Base-by-base conservation (phyloP, 352 stramenopile genomes). In the Globisporangium acanthophoron region DNA sequence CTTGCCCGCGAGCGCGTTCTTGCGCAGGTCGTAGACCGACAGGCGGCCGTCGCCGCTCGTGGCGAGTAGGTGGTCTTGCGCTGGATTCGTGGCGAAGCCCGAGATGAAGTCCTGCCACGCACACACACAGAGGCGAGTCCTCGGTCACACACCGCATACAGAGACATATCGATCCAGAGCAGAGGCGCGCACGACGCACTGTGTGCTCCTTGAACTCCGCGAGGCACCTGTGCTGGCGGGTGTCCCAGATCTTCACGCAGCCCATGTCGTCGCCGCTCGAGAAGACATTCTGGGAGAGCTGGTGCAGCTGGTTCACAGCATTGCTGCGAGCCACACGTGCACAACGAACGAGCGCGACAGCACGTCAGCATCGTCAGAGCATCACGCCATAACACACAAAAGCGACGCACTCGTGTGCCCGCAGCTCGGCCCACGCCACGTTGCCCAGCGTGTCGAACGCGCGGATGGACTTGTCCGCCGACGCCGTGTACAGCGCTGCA, bases 161-260 rank as follows among this genome's bases (percentile, higher is more conserved):
- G 33, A 37, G 33, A 37, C 33, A 37, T 37, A 37, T 37, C 33
- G 33, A 37, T 9, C 3, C 33, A 15, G 18, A 6, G 29, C 31
- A 43, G 18, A n/a, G 2, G 9, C 48, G n/a, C 13, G 5, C 55
- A 31, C 31, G 39, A 58, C 65, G 35, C 58, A 88, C 78, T 46
- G 87, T 85, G 69, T 98, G 92, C 67, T 97, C 85, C 54, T 98
- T 96, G 78, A 90, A 98, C 58, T 90, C 79, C 13, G 84, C 72
- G 27, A 98, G 67, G 64, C 76, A 92, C n/a, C 76, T 73, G 62
- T 92, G 80, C 64, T 90, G 80, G 52, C 86, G 77, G 44, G 83
- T 88, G 55, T 96, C 86, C 86, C 86, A 96, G 48, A 96, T 91
- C 64, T 94, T 94, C 52, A 94, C 70, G 53, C 74, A 87, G 31